Evolutionary conservation across 1,139 yeast genomes (phyloP), one percentile per base, ranked within the genome.

Genomic region (Wickerhamomyces sp.): DNA sequence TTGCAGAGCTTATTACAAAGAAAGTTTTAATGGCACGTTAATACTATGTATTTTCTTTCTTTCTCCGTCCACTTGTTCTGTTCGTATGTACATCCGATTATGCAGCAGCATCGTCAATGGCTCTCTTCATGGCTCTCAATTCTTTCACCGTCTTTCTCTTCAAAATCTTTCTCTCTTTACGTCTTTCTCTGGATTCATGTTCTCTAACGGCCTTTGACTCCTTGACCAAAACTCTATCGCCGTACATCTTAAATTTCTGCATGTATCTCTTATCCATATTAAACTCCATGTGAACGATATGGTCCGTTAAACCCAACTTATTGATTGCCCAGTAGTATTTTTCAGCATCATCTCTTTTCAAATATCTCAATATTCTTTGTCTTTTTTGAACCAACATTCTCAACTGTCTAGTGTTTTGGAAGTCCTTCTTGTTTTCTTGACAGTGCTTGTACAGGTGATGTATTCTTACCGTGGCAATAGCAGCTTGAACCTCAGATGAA

Each of bases 401-500:
- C 28, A 87, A 76, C 26, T 66, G 61, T 54, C 91, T 79, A 38
- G 79, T 76, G 47, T 81, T 79, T 30, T 68, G 68, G 51, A 74
- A 68, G 61, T 91, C 97, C 56, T 87, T 84, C 49, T 78, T 81
- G 55, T 79, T 70, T 37, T 72, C 69, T 54, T 78, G 78, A 39
- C 85, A 71, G 55, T 89, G 96, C 30, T 75, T 72, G 67, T 85
- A 86, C 39, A 86, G 68, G 48, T 75, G 80, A 46, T 83, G 87
- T 47, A 91, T 86, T 52, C 76, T 76, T 37, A 86, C 80, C 1
- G 97, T 87, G 62, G 81, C 64, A 21, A 86, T 73, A 2, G 96
- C 97, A 1, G 97, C 96, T 59, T 89, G 96, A 20, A 88, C 96
- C 62, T 89, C 97, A 33, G 95, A 78, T 1, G 95, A 85, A 1